Base-by-base conservation (phyloP, 164 flowering plant species). In the Umbellularia californica region DNA sequence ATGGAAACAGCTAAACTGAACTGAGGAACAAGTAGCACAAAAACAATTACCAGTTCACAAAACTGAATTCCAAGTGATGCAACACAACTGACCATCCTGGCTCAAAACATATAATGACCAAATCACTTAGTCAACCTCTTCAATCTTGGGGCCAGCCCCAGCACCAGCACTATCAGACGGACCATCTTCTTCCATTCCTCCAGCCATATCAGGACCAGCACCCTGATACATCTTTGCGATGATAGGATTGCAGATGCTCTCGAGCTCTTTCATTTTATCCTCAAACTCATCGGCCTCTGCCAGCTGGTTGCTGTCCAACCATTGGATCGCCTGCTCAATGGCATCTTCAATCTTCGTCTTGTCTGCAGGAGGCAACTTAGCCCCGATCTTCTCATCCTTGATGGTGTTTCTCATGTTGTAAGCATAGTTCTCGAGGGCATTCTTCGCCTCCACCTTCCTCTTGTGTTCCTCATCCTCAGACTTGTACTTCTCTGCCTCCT, bases 341-440 rank as follows among this genome's bases (percentile, higher is more conserved):
- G 85, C 86, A 74, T 87, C 87, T 72, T 87, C 90, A 5, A 87
- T 83, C 79, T 88, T 88, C 79, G 81, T 82, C 72, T 88, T 87
- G 3, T 78, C 81, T 0, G 86, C 71, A 47, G 47, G 64, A 63
- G 7, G 55, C 9, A 88, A 83, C 78, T 83, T 88, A 19, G 77
- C 72, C 6, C 75, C 81, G 20, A 86, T 78, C 82, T 86, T 85
- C 82, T 83, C 88, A 70, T 88, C 89, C 72, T 78, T 85, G 6
- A 88, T 65, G 0, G 90, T 87, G 79, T 87, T 87, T 79, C 89
- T 86, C 90, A 86, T 85, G 77, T 83, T 85, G 80, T 88, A 85
- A 0, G 88, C 85, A 30, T 85, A 87, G 67, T 84, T 83, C 82
- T 88, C 92, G 41, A 89, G 67, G 0, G 87, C 75, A 30, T 87